Conservation (phyloP, 2,329 filamentous ascomycete genomes). For the Pseudogymnoascus sp. region DNA sequence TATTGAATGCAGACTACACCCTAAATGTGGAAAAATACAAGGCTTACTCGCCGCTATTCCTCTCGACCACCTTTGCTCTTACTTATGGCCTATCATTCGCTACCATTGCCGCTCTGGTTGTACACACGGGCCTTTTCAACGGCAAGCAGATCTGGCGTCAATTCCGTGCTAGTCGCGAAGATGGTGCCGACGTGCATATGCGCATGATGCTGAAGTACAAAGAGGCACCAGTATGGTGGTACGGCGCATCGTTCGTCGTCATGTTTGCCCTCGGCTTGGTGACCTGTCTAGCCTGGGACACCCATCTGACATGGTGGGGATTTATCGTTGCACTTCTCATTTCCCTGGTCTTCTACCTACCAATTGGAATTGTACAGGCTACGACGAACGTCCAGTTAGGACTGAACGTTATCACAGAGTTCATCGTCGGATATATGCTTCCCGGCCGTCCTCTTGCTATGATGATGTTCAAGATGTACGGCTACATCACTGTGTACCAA, state of each 20-base stretch:
- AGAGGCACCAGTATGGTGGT: slow-evolving; percentile 51
- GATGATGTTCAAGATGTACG: slow-evolving; percentile 74
- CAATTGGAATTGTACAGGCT: slow-evolving; percentile 35
- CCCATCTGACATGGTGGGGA: slow-evolving; percentile 40
- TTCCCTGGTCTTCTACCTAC: slow-evolving; percentile 23
- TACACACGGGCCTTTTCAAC: slow-evolving; percentile 59
- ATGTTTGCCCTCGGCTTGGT: slow-evolving; percentile 37
- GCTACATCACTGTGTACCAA: slow-evolving; percentile 41
- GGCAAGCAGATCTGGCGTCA: slow-evolving; percentile 52
- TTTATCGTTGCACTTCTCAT: slow-evolving; percentile 27
- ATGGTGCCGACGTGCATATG: slow-evolving; percentile 43
- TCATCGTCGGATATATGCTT: slow-evolving; percentile 40
- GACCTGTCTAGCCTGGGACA: slow-evolving; percentile 51
- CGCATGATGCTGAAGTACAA: slow-evolving; percentile 49
- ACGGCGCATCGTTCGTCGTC: slow-evolving; percentile 34
- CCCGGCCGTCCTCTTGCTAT: slow-evolving; percentile 58
- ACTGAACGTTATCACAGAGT: slow-evolving; percentile 41
- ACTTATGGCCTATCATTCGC: slow-evolving; percentile 57
- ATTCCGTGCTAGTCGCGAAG: slow-evolving; percentile 15
- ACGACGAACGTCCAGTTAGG: slow-evolving; percentile 42
- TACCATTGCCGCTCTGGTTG: slow-evolving; percentile 49
- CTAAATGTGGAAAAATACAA: slow-evolving; percentile 54
- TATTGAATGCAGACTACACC: slow-evolving; percentile 45
- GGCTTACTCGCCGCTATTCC: slow-evolving; percentile 56
- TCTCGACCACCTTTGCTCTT: slow-evolving; percentile 49